These are phyloP conservation scores for Yamadazyma triangularis DNA, from an alignment of 1,139 yeast genomes.

Conservation along the genomic window DNA sequence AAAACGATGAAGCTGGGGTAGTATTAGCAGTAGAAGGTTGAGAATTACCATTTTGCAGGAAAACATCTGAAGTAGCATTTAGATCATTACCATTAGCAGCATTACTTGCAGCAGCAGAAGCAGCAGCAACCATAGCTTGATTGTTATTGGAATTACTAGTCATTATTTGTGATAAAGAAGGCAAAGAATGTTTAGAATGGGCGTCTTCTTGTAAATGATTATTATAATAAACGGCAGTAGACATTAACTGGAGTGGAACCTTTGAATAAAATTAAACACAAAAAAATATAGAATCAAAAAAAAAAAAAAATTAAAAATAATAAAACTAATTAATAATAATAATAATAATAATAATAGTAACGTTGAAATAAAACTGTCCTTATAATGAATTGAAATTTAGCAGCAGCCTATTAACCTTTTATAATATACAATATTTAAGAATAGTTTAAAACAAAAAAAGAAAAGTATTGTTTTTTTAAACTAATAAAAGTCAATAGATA, in stretches of 20 bases:
- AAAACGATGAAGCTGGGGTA: slow-evolving; percentile 30
- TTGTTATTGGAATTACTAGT: slow-evolving; percentile 5
- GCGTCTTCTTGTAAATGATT: slow-evolving; percentile 2
- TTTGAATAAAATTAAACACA: slow-evolving; percentile 3
- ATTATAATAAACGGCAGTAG: slow-evolving; percentile 14
- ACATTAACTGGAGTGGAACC: slow-evolving; percentile 6
- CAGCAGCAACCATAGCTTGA: slow-evolving; percentile 4
- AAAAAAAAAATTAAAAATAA: neutral
- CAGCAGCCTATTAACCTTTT: too few relatives aligned
- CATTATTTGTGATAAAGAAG: slow-evolving; percentile 16
- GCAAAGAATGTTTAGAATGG: slow-evolving; percentile 14
- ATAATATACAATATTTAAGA: too few relatives aligned
- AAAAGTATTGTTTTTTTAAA: too few relatives aligned
- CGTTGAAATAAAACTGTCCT: too few relatives aligned
- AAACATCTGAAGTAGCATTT: slow-evolving; percentile 7
- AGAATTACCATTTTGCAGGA: slow-evolving; percentile 16
- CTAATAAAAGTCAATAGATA: too few relatives aligned
- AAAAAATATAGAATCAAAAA: slow-evolving; percentile 1
- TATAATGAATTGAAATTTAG: too few relatives aligned
- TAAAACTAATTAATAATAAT: too few relatives aligned
- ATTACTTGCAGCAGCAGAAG: slow-evolving; percentile 3
- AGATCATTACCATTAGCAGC: slow-evolving; percentile 3
- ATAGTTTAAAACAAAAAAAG: too few relatives aligned
- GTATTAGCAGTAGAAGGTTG: slow-evolving; percentile 34
- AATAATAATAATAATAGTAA: too few relatives aligned